Base-by-base conservation (phyloP, 495 filamentous ascomycete genomes). In the Penicillium cosmopolitanum region DNA sequence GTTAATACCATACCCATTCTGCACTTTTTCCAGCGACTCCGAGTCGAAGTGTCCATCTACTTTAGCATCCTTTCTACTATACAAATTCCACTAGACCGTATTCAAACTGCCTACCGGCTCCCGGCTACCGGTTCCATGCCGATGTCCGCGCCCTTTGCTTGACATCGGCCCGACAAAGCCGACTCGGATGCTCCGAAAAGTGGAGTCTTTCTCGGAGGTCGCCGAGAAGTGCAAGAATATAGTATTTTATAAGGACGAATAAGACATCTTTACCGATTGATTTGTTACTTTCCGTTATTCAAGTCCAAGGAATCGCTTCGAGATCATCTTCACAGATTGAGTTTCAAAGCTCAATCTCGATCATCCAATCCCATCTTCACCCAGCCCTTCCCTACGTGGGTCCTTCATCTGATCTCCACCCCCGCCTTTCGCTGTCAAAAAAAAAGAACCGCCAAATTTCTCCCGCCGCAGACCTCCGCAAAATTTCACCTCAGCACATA, bases 1-100 rank as follows among this genome's bases (percentile, higher is more conserved):
- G 25, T 25, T 51, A 53, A 44, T 53, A 38, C 10, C 19, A 48
- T 48, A 36, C 33, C 51, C 51, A 21, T 38, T 19, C 31, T 18
- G 31, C 25, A 18, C 34, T 51, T 4, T 25, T 25, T 31, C 5
- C 48, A 31, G 4, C 28, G 28, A 31, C 28, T 31, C 28, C 1
- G 1, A 6, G 28, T 31, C 28, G 5, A 6, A 31, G 2, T 23
- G 23, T 23, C 28, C 8, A 31, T 31, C 28, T 31, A 31, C 28
- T 31, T 31, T 23, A 3, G 3, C 3, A 23, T 23, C 3, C 23
- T 23, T 23, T 23, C 0, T 23, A 4, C 23, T 4, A 3, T 23
- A 23, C 23, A 23, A 23, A 23, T 4, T 23, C 23, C 4, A 23
- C 23, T 4, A 23, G 23, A 4, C 23, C 23, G 23, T 23, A 23